Conservation (phyloP, 208 protist genomes). For the Trypanosoma melophagium region DNA sequence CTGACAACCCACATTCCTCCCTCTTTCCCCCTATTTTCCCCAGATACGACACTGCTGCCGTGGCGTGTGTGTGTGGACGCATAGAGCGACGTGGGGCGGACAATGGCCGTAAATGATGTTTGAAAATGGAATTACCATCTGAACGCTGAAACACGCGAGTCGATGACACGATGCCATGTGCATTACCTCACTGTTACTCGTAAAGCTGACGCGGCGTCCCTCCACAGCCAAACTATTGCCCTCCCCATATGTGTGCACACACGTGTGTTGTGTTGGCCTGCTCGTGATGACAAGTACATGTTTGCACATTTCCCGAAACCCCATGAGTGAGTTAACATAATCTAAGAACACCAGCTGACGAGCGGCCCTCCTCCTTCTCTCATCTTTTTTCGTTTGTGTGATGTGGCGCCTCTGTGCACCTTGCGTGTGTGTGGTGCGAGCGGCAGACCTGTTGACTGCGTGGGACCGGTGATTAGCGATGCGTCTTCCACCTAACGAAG, state of each 20-base stretch:
- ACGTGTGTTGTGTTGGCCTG: not conserved
- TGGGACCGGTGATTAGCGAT: conserved; percentile 11
- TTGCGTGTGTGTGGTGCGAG: not conserved
- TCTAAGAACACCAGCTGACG: not conserved
- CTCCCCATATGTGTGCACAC: not conserved
- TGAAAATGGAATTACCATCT: conserved; percentile 37
- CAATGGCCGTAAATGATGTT: conserved; percentile 4
- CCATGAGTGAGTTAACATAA: conserved; percentile 16
- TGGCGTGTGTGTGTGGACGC: no score
- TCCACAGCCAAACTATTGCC: not conserved
- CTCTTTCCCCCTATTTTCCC: not conserved
- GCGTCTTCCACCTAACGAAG: conserved; percentile 28
- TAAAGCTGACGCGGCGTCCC: conserved; percentile 25
- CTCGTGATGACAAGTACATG: conserved; percentile 13
- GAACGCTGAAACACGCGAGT: conserved; percentile 20
- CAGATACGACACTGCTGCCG: not conserved
- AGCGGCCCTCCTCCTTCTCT: not conserved
- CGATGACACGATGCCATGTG: conserved; percentile 25
- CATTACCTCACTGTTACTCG: conserved; percentile 42
- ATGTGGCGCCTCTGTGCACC: no score
- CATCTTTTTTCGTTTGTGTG: not conserved
- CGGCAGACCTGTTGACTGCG: not conserved
- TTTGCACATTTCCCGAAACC: conserved; percentile 25
- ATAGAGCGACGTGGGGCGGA: no score
- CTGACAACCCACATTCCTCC: conserved; percentile 16